These are phyloP conservation scores for Vaccinium vitisidaea DNA, from an alignment of 148 eudicot genomes.

Conservation along the genomic window DNA sequence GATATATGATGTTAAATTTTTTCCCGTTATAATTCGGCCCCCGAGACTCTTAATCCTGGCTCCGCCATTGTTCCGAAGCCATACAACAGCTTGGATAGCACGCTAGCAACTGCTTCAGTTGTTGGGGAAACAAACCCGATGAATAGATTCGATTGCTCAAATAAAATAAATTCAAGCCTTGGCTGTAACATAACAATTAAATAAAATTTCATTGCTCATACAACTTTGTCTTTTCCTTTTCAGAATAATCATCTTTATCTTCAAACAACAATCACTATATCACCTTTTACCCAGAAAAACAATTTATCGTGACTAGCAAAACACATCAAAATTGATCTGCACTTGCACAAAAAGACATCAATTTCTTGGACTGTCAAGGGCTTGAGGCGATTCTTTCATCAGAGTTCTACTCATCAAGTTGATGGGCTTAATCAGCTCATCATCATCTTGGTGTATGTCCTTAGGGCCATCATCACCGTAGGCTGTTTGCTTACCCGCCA, in stretches of 20 bases:
- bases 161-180: neutral
- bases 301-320: neutral
- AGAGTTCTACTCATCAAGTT: slow-evolving; percentile 28
- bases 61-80: neutral
- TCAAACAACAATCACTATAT: slow-evolving; percentile 2
- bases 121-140: neutral
- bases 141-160: neutral
- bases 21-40: too few relatives aligned
- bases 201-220: neutral
- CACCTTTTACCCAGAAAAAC: neutral
- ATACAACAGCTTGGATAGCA: neutral
- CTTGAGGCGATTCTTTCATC: slow-evolving; percentile 20
- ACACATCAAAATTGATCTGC: slow-evolving; percentile 3
- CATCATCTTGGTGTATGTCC: slow-evolving; percentile 26
- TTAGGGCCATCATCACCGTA: slow-evolving; percentile 19
- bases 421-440: slow-evolving; percentile 50
- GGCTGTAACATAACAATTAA: neutral
- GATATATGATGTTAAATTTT: too few relatives aligned
- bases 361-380: slow-evolving; percentile 12
- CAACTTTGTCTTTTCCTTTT: neutral
- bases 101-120: neutral
- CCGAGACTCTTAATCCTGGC: too few relatives aligned
- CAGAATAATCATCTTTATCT: neutral
- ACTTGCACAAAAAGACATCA: slow-evolving; percentile 3
- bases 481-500: slow-evolving; percentile 18